These are phyloP conservation scores for Pyropia haitanensis DNA, from an alignment of 23 red algal species.

Conservation along the genomic window DNA sequence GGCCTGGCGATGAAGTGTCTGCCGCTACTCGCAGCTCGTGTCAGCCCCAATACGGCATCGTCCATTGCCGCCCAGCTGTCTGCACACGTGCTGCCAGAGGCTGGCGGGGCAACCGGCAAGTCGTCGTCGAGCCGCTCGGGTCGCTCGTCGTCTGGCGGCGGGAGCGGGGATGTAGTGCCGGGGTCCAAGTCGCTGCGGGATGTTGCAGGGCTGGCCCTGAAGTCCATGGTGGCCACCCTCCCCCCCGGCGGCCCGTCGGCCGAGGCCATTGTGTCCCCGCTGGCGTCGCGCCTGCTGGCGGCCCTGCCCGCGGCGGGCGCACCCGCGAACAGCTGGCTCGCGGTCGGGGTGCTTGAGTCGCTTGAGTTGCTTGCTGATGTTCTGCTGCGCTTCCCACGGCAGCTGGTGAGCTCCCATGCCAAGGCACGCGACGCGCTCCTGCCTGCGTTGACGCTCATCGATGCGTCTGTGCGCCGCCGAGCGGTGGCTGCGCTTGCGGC, in stretches of 20 bases:
- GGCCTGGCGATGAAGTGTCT: slow-evolving; percentile 72
- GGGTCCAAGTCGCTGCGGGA: slow-evolving; percentile 50
- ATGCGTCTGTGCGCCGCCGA: slow-evolving; percentile 32
- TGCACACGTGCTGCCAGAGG: slow-evolving; percentile 6
- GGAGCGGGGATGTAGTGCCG: neutral
- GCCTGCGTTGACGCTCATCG: slow-evolving; percentile 10
- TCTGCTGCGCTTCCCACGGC: slow-evolving; percentile 18
- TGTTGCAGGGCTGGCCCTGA: slow-evolving; percentile 40
- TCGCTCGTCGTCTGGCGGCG: neutral
- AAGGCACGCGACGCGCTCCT: slow-evolving; percentile 28
- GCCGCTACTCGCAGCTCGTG: slow-evolving; percentile 30
- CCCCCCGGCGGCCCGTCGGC: slow-evolving; percentile 11
- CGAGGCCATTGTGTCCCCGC: neutral
- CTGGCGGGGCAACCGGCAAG: neutral
- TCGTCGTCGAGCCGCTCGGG: no score
- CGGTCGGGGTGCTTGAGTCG: slow-evolving; percentile 32
- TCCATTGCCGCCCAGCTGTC: slow-evolving; percentile 51
- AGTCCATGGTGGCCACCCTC: slow-evolving; percentile 41
- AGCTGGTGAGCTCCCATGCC: slow-evolving; percentile 11
- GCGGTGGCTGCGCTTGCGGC: slow-evolving; percentile 32
- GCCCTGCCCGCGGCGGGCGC: slow-evolving; percentile 8
- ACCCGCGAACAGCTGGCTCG: slow-evolving; percentile 6
- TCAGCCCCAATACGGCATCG: slow-evolving; percentile 14
- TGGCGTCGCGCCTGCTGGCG: slow-evolving; percentile 15
- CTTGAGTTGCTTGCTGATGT: slow-evolving; percentile 61